A percentile compares a stretch with the other conserved stretches of the same genome.
Evolutionary conservation across 306 rosid genomes (phyloP).

Genomic region (Inga laurina): DNA sequence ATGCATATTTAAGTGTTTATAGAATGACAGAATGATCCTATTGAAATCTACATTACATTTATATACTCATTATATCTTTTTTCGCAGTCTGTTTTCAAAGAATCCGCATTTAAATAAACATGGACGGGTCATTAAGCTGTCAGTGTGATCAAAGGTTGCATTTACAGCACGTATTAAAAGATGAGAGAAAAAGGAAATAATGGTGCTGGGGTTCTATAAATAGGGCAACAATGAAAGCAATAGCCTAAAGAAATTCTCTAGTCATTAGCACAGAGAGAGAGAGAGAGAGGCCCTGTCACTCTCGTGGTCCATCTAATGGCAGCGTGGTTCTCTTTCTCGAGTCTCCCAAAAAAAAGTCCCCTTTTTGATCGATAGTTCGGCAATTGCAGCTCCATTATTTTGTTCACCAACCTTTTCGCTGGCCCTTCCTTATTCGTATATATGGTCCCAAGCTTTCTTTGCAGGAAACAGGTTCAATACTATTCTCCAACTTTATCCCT

Average conservation of each 20-base stretch:
- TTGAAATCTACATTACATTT: neutral
- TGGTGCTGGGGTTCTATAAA: neutral
- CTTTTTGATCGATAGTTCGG: slow-evolving; percentile 19
- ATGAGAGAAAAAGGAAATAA: neutral
- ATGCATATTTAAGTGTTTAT: neutral
- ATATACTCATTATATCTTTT: neutral
- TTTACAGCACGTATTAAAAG: slow-evolving; percentile 26
- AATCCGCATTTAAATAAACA: neutral
- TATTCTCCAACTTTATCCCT: slow-evolving; percentile 2
- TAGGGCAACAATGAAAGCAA: slow-evolving; percentile 31
- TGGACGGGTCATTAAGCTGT: neutral
- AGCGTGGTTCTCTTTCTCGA: slow-evolving; percentile 22
- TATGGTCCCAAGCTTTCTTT: neutral
- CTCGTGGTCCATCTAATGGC: slow-evolving; percentile 35
- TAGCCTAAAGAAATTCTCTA: slow-evolving; percentile 26
- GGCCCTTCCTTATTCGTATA: neutral
- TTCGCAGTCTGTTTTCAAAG: neutral
- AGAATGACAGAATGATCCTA: neutral
- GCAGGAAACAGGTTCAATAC: slow-evolving; percentile 11
- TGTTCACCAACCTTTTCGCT: slow-evolving; percentile 26
- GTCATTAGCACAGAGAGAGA: slow-evolving; percentile 6
- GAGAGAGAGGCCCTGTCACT: neutral
- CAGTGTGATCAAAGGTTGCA: slow-evolving; percentile 5
- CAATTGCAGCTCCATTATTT: slow-evolving; percentile 28
- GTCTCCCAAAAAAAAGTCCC: neutral